Evolutionary conservation across 1,284 basidiomycete species (phyloP), one percentile per base, ranked within the genome.

Genomic region (Apiotrichum domesticum): DNA sequence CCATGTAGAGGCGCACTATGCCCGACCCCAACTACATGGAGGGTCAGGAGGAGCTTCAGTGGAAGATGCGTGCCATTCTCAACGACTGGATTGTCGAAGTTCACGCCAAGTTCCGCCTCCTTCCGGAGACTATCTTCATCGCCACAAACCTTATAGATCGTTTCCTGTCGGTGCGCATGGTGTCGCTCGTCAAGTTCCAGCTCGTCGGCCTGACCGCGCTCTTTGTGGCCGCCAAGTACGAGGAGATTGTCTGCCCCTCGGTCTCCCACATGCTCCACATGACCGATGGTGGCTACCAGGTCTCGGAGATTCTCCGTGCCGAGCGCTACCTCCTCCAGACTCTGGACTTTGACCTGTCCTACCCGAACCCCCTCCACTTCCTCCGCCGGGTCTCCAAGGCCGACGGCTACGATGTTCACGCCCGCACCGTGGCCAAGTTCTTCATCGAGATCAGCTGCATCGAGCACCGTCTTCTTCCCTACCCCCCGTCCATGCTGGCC

Each of bases 1-100:
- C 21, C 47, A 8, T 32, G 41, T 63, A 93, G 90, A 79, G 86
- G 67, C 80, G 79, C 10, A 92, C 87, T 0, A 86, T 94, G 81
- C 87, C 93, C 1, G 88, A 90, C 67, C 85, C 90, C 0, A 83
- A 87, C 65, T 96, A 96, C 77, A 96, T 96, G 89, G 83, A 87
- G 42, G 85, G 81, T 65, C 93, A 97, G 77, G 87, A 86, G 67
- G 90, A 94, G 66, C 82, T 97, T 37, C 86, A 87, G 3, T 96
- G 92, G 92, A 85, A 85, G 62, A 94, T 95, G 90, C 90, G 93
- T 29, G 88, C 88, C 14, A 90, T 97, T 63, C 84, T 98, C 37
- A 87, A 88, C 61, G 95, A 98, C 80, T 98, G 95, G 96, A 82
- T 98, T 58, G 87, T 98, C 64, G 93, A 98, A 78, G 88, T 97